A percentile compares a stretch with the other conserved stretches of the same genome.
These are phyloP conservation scores for Rhizophora apiculata DNA, from an alignment of 345 rosid species.

Conservation along the genomic window DNA sequence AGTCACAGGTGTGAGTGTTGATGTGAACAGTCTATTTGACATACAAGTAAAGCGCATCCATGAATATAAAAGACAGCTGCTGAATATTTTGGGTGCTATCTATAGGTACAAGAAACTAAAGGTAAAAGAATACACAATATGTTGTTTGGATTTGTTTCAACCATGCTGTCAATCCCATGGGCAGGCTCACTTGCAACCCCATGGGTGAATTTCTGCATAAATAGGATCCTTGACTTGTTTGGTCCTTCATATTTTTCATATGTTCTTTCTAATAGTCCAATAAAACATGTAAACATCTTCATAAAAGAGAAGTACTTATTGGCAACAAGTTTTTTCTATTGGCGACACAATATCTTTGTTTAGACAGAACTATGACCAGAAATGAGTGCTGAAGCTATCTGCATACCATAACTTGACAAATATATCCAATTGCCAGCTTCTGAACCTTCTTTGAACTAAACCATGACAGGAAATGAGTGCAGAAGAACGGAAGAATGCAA, in stretches of 20 bases:
- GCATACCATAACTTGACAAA: not conserved
- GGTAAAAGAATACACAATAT: constrained; percentile 38
- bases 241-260: too few species aligned
- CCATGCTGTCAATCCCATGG: not conserved
- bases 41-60: constrained; percentile 98
- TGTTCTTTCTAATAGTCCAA: too few species aligned
- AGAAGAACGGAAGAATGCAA: constrained; percentile 74
- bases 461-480: constrained; percentile 73
- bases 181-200: too few species aligned
- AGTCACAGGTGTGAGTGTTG: constrained; percentile 77
- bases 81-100: constrained; percentile 85
- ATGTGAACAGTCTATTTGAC: constrained; percentile 82
- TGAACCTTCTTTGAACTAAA: constrained; percentile 24
- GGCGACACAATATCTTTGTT: too few species aligned
- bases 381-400: too few species aligned
- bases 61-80: constrained; percentile 92
- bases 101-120: constrained; percentile 87
- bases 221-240: too few species aligned
- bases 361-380: too few species aligned
- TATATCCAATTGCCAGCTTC: not conserved
- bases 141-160: not conserved
- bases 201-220: too few species aligned
- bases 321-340: too few species aligned
- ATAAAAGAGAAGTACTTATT: too few species aligned
- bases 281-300: too few species aligned